A percentile compares a stretch with the other conserved stretches of the same genome.
phyloP scores from a whole-genome alignment of 306 rosid species.

The Vachellia pachyceras region DNA sequence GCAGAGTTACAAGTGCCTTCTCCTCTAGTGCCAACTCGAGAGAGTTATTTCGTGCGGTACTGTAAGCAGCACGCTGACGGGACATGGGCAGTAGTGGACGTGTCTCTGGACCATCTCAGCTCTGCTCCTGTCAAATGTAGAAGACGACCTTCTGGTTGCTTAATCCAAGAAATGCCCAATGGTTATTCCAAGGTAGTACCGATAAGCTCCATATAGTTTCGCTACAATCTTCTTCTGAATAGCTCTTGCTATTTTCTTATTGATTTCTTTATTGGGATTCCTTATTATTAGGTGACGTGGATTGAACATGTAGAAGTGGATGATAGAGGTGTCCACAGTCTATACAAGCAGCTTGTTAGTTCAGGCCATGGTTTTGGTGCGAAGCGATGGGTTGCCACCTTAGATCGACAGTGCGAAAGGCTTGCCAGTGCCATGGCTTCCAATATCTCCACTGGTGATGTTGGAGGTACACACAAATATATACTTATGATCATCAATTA shows the following conservation, averaged over 20 bases:
- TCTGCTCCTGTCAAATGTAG: constrained; percentile 67
- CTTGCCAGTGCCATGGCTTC: constrained; percentile 96
- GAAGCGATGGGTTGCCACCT: constrained; percentile 90
- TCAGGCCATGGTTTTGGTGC: constrained; percentile 95
- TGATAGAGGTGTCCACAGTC: constrained; percentile 88
- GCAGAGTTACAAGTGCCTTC: constrained; percentile 95
- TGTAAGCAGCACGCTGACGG: constrained; percentile 88
- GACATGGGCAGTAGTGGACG: constrained; percentile 96
- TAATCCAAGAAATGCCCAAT: constrained; percentile 97
- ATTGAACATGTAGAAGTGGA: constrained; percentile 93
- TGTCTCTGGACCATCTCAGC: constrained; percentile 81
- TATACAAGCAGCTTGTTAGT: constrained; percentile 84
- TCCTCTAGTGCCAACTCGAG: constrained; percentile 92
- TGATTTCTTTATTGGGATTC: background rate
- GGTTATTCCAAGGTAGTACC: constrained; percentile 71
- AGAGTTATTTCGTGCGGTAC: constrained; percentile 87
- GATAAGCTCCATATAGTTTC: too few relatives aligned
- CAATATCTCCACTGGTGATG: constrained; percentile 76
- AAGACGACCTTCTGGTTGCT: constrained; percentile 96
- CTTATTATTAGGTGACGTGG: constrained; percentile 74
- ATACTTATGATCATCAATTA: background rate
- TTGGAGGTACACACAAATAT: constrained; percentile 68
- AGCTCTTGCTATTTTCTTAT: too few relatives aligned
- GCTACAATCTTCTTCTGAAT: too few relatives aligned
- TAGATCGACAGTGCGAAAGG: constrained; percentile 92